phyloP scores from a whole-genome alignment of 1,284 basidiomycete genomes.

The Schizophyllum commune region DNA sequence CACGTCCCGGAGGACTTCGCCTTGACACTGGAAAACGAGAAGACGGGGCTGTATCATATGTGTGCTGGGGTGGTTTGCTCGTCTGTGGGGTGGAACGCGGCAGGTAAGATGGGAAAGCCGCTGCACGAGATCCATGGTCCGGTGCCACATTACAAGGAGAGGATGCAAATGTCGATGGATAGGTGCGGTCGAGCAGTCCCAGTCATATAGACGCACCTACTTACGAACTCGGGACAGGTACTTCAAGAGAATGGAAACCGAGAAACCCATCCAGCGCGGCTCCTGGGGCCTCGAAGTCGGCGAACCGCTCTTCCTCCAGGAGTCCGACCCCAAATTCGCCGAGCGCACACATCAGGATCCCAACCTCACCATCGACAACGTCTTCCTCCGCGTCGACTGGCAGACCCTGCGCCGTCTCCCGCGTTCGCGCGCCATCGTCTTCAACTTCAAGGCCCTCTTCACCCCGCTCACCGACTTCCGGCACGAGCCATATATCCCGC shows the following conservation, averaged over 20 bases:
- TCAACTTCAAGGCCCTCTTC: constrained; percentile 46
- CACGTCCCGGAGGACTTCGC: constrained; percentile 45
- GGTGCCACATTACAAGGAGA: constrained; percentile 42
- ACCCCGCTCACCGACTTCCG: constrained; percentile 35
- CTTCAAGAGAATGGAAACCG: constrained; percentile 36
- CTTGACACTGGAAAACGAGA: constrained; percentile 30
- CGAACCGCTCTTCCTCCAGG: constrained; percentile 32
- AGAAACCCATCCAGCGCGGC: constrained; percentile 43
- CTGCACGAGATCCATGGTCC: constrained; percentile 37
- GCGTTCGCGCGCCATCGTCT: constrained; percentile 35
- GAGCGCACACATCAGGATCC: constrained; percentile 25
- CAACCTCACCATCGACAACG: constrained; percentile 28
- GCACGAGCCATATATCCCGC: constrained; percentile 39
- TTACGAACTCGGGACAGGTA: constrained; percentile 22
- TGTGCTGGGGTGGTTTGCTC: constrained; percentile 37
- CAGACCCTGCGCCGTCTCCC: constrained; percentile 44
- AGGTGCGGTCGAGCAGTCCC: constrained; percentile 22
- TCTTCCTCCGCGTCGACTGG: constrained; percentile 44
- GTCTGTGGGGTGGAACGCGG: constrained; percentile 39
- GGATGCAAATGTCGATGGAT: constrained; percentile 40
- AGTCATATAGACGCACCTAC: not conserved
- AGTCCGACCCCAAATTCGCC: constrained; percentile 26
- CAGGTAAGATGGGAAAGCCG: constrained; percentile 37
- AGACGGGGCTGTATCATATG: constrained; percentile 34
- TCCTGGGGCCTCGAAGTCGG: constrained; percentile 44